Evolutionary conservation across 1,139 yeast species (phyloP).

Genomic region (Lizanozyma gosingica): DNA sequence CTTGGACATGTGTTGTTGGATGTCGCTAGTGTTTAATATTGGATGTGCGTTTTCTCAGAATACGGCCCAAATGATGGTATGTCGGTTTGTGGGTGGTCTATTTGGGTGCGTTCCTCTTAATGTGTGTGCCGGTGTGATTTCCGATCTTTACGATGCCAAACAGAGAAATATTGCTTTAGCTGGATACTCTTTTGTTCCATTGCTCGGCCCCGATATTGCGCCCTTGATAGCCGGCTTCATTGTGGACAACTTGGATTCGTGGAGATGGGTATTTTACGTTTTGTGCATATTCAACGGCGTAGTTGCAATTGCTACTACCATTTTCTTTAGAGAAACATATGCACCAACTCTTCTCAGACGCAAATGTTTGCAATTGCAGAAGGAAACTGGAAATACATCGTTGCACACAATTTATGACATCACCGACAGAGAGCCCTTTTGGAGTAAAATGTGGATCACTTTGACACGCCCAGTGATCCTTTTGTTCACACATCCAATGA

Average conservation of each 20-base stretch:
- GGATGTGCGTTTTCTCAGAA: slow-evolving; percentile 34
- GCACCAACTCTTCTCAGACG: slow-evolving; percentile 27
- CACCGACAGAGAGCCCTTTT: slow-evolving; percentile 25
- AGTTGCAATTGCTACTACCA: slow-evolving; percentile 26
- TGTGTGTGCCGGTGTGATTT: slow-evolving; percentile 36
- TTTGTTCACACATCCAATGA: slow-evolving; percentile 37
- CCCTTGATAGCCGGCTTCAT: slow-evolving; percentile 35
- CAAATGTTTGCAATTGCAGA: slow-evolving; percentile 24
- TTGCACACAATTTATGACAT: slow-evolving; percentile 38
- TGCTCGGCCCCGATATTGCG: slow-evolving; percentile 36
- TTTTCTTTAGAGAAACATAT: slow-evolving; percentile 33
- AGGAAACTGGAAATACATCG: slow-evolving; percentile 27
- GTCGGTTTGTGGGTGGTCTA: slow-evolving; percentile 33
- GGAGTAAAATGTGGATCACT: slow-evolving; percentile 22
- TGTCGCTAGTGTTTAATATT: slow-evolving; percentile 27
- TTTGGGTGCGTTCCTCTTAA: slow-evolving; percentile 35
- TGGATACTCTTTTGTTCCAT: slow-evolving; percentile 33
- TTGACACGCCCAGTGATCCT: slow-evolving; percentile 32
- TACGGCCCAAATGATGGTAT: slow-evolving; percentile 32
- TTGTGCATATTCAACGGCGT: slow-evolving; percentile 33
- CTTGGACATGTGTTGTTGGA: slow-evolving; percentile 29
- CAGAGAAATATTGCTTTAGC: slow-evolving; percentile 32
- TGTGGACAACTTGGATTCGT: slow-evolving; percentile 22
- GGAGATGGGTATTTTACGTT: slow-evolving; percentile 40
- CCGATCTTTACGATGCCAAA: slow-evolving; percentile 30